phyloP scores from a whole-genome alignment of 768 basidiomycete species.

The Multifurca ochricompacta region DNA sequence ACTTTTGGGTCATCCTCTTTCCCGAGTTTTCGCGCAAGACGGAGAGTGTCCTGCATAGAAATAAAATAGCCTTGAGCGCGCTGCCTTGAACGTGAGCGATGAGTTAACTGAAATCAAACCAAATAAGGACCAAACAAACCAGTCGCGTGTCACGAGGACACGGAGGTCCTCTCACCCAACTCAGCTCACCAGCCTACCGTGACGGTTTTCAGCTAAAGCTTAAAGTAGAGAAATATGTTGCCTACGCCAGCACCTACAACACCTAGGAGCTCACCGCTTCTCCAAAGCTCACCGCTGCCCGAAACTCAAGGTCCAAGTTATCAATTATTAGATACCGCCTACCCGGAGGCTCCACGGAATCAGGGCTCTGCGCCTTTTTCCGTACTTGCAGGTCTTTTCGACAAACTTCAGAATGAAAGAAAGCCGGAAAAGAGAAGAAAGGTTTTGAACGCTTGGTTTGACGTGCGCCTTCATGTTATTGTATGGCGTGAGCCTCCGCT shows the following conservation, averaged over 20 bases:
- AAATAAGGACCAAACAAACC: slow-evolving; percentile 17
- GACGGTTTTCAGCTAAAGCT: too few relatives aligned
- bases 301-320: background rate
- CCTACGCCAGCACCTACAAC: slow-evolving; percentile 62
- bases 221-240: too few relatives aligned
- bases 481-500: background rate
- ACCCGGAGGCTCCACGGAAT: slow-evolving; percentile 57
- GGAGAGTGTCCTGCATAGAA: slow-evolving; percentile 12
- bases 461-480: slow-evolving; percentile 39
- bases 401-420: slow-evolving; percentile 61
- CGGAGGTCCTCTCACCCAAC: too few relatives aligned
- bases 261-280: slow-evolving; percentile 39
- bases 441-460: slow-evolving; percentile 71
- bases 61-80: too few relatives aligned
- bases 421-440: slow-evolving; percentile 68
- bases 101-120: background rate
- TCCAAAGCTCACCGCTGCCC: background rate
- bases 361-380: slow-evolving; percentile 61
- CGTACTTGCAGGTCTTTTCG: slow-evolving; percentile 63
- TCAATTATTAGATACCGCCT: slow-evolving; percentile 27
- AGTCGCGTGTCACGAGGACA: slow-evolving; percentile 14
- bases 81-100: background rate
- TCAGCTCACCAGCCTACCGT: too few relatives aligned
- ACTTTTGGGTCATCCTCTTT: slow-evolving; percentile 31
- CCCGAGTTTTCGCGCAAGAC: slow-evolving; percentile 18